Evolutionary conservation across 192 early-diverging fungal species (phyloP), one percentile per base, ranked within the genome.

Genomic region (Chytriomyces confervae): DNA sequence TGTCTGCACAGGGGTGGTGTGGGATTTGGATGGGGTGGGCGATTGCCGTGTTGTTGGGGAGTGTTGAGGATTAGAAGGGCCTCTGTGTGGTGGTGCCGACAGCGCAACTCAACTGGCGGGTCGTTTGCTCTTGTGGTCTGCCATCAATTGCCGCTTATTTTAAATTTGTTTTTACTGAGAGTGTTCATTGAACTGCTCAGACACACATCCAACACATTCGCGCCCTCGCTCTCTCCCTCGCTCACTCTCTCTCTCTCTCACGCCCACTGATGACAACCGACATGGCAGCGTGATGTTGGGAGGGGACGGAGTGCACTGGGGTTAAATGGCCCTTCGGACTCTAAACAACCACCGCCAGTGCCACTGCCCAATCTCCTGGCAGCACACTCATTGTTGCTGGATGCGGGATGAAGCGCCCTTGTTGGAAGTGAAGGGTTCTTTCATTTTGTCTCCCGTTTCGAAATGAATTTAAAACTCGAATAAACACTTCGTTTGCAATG

Each of bases 1-100:
- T 98, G 87, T 99, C 86, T 87, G 67, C 13, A 18, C 3, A 13
- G 48, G 2, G 48, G 10, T 70, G 57, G 20, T 16, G 57, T n/a
- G 57, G 57, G 20, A 23, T n/a, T 1, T 60, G 57, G 20, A 5
- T 60, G 57, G 20, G 57, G 2, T 23, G 20, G 20, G 16, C 57
- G 57, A n/a, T n/a, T n/a, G 57, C 57, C 20, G 18, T 4, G 57
- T 60, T 60, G 20, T 60, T 2, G 2, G 20, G 20, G 1, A 4
- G 57, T 60, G 16, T 60, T 23, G 57, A 60, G 20, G 20, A 3
- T n/a, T 60, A 60, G 18, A 23, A 23, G 57, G 18, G 57, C 1
- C 2, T 23, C 16, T n/a, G 5, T 61, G 57, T 23, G 57, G 57
- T 61, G 57, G 57, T 23, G 57, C 57, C 57, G 23, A 23, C 57